phyloP scores from a whole-genome alignment of 176 grass and related monocot species.

The Thinopyrum elongatum region DNA sequence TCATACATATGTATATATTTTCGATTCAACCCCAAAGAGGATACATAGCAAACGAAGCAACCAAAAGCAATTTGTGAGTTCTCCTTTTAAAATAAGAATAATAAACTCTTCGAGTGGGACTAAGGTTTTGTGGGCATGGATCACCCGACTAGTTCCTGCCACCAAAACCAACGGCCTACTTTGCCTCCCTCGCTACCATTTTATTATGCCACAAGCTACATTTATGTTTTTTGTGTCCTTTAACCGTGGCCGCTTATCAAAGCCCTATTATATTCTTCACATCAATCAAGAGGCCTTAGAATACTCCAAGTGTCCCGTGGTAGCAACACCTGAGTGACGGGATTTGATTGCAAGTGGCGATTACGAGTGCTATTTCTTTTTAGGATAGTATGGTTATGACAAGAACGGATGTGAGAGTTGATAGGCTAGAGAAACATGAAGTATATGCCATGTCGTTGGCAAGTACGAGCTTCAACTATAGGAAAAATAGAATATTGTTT shows the following conservation, averaged over 20 bases:
- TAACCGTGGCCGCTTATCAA: constrained; percentile 32
- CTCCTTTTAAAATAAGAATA: constrained; percentile 4
- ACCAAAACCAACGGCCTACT: constrained; percentile 28
- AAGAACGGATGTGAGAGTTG: background rate
- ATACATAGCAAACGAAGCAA: background rate
- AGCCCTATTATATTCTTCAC: background rate
- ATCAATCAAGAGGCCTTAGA: background rate
- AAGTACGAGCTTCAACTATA: background rate
- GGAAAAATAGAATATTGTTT: background rate
- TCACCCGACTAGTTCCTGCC: constrained; percentile 25
- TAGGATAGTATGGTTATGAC: background rate
- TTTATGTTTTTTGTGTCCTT: background rate
- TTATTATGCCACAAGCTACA: background rate
- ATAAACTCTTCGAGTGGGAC: constrained; percentile 19
- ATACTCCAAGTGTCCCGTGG: background rate
- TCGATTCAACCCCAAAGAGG: background rate
- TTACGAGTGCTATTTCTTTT: background rate
- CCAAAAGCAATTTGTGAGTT: background rate
- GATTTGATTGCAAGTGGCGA: background rate
- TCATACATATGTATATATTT: background rate
- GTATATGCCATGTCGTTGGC: background rate
- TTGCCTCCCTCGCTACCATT: too few relatives aligned
- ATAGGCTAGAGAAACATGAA: background rate
- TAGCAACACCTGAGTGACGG: constrained; percentile 22
- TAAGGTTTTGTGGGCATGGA: constrained; percentile 62